Evolutionary conservation across 2,329 filamentous ascomycete genomes (phyloP), one percentile per base, ranked within the genome.

Genomic region (Zasmidium angulare): DNA sequence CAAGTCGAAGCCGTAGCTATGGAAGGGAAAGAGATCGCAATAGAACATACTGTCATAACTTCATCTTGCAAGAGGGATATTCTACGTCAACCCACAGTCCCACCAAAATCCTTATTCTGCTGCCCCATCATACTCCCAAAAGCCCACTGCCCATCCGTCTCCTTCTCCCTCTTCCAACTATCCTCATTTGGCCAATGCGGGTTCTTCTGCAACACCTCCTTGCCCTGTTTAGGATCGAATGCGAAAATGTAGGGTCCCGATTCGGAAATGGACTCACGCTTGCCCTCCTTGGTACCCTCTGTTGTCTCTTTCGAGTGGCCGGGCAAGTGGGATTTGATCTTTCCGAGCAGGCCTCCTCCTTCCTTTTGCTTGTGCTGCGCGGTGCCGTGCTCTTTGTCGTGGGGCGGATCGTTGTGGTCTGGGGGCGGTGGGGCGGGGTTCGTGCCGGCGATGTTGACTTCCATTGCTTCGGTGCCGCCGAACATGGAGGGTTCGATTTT

Each of bases 141-240:
- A 11, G 50, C 56, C 56, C 56, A 59, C 20, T 53, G 50, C 22
- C 56, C 56, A 31, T 59, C 36, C 12, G 20, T 55, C 21, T 48
- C 51, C 26, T 58, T 46, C 36, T 57, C 62, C 4, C 52, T 46
- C 50, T 61, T 59, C 54, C 51, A 62, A 17, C 46, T 46, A 53
- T 66, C 62, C 40, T 66, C 63, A 48, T 66, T 55, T 19, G 62
- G 62, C 63, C 63, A 66, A 43, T 66, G 63, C 29, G 63, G 62
- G 31, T 66, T 64, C 48, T 57, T 54, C 46, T 58, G 54, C 36
- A 63, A 24, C 21, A 53, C 51, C 23, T 59, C 54, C 26, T 59
- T 63, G 7, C 63, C 63, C 6, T 52, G 51, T 1, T 49, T 48
- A 1, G 60, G 62, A 26, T 63, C 56, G n/a, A 59, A 55, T 1